Base-by-base conservation (phyloP, 805 yeast genomes). In the Lipomyces kockii region DNA sequence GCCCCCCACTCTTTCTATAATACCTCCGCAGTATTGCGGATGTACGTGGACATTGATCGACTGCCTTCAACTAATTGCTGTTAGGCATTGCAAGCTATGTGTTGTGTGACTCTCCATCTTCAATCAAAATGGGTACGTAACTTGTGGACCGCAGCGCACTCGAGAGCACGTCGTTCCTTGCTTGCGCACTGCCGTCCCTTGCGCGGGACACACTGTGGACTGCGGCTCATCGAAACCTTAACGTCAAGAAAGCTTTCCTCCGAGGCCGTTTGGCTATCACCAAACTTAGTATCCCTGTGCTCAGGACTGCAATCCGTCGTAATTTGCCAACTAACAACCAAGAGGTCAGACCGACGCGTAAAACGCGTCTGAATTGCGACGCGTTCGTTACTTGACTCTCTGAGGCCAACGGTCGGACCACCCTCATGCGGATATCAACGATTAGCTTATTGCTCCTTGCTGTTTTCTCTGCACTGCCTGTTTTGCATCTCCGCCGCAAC, bases 301-400 rank as follows among this genome's bases (percentile, higher is more conserved):
- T 22, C 55, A 22, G 34, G 55, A 52, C 55, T 52, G 55, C 55
- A 17, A 6, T 17, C 22, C 20, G 49, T n/a, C 49, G 22, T 17
- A 4, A 43, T n/a, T 14, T 3, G 55, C n/a, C 9, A 52, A 3
- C 32, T 20, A 25, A 25, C n/a, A 14, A 27, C 34, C 7, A 29
- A 52, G n/a, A 17, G 22, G 29, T 52, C 55, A 52, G 34, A 52
- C 25, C 55, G 55, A 52, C 55, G 29, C 55, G 55, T 52, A 12
- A 25, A 25, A 11, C 55, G 29, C 34, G 55, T 25, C 55, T 29
- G 9, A 22, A 25, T 25, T 14, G 55, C 55, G 55, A 52, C 34
- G 34, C 55, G 55, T 25, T 37, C 55, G 34, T 25, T 12, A 25
- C n/a, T 29, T 25, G n/a, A 11, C 55, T 12, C 11, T 4, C 34